Evolutionary conservation across 2,329 filamentous ascomycete genomes (phyloP).

Genomic region (Coniochaeta ligniaria): DNA sequence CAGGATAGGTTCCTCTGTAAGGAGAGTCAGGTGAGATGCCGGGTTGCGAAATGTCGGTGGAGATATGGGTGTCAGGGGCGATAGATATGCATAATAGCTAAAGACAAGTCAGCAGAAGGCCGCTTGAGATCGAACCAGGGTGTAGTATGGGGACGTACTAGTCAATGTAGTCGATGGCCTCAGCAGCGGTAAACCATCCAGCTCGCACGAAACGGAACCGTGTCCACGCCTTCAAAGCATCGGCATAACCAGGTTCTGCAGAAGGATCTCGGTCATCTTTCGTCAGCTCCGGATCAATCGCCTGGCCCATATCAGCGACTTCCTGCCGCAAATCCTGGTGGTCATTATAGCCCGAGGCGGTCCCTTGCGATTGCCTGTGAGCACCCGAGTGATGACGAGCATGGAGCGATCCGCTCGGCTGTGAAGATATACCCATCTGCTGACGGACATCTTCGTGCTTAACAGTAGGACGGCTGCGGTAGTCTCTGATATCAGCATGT

Average conservation of each 20-base stretch:
- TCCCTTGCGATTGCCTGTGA: neutral
- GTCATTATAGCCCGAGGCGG: slow-evolving; percentile 8
- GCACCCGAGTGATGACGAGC: neutral
- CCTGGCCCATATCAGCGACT: slow-evolving; percentile 20
- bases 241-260: slow-evolving; percentile 49
- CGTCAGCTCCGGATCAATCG: slow-evolving; percentile 39
- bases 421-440: slow-evolving; percentile 6
- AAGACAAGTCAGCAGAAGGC: neutral
- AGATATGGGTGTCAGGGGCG: slow-evolving; percentile 87
- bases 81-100: slow-evolving; percentile 85
- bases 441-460: slow-evolving; percentile 10
- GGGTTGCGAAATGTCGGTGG: slow-evolving; percentile 83
- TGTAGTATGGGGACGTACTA: slow-evolving; percentile 51
- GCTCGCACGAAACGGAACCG: slow-evolving; percentile 91
- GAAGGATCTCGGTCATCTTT: slow-evolving; percentile 30
- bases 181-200: slow-evolving; percentile 90
- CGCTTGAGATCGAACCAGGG: neutral
- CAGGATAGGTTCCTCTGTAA: slow-evolving; percentile 88
- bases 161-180: slow-evolving; percentile 88
- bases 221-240: slow-evolving; percentile 81
- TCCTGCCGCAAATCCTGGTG: slow-evolving; percentile 12
- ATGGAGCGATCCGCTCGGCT: slow-evolving; percentile 7
- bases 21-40: slow-evolving; percentile 68
- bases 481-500: slow-evolving; percentile 1
- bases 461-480: slow-evolving; percentile 10